Conservation (phyloP, 768 basidiomycete species). For the Naganishia antarctica region DNA sequence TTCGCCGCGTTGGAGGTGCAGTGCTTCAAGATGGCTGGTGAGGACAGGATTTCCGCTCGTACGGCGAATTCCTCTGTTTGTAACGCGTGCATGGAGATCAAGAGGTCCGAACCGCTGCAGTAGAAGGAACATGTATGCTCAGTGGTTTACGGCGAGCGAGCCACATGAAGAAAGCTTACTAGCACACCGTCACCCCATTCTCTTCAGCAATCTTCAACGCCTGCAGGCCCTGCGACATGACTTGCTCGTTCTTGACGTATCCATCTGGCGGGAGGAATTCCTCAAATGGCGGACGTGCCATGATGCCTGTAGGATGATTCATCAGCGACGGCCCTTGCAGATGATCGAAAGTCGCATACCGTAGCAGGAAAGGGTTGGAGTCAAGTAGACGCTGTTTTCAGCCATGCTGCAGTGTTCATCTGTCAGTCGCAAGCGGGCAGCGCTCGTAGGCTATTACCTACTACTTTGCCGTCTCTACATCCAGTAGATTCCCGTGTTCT, state of each 20-base stretch:
- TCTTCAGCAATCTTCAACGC: constrained; percentile 50
- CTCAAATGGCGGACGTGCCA: constrained; percentile 53
- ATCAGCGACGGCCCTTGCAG: not conserved
- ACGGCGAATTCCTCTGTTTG: constrained; percentile 58
- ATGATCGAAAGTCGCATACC: constrained; percentile 30
- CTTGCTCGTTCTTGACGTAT: constrained; percentile 52
- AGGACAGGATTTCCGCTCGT: constrained; percentile 49
- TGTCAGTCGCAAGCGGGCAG: not conserved
- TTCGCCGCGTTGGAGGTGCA: constrained; percentile 53
- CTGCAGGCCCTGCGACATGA: constrained; percentile 52
- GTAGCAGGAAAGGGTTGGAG: constrained; percentile 53
- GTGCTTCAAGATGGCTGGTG: constrained; percentile 50
- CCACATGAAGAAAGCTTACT: not conserved
- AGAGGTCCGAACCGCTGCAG: constrained; percentile 46
- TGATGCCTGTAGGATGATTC: constrained; percentile 36
- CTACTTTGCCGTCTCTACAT: constrained; percentile 50
- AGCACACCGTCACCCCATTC: constrained; percentile 51
- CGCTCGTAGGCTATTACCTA: constrained; percentile 9
- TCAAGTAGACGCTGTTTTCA: constrained; percentile 52
- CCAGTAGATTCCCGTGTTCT: constrained; percentile 55
- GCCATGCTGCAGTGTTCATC: constrained; percentile 48
- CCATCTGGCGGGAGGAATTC: constrained; percentile 51
- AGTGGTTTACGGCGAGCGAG: not conserved
- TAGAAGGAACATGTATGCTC: not conserved
- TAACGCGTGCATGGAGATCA: constrained; percentile 63